Conservation (phyloP, 257 asterid species). For the Ilex aquifolium region DNA sequence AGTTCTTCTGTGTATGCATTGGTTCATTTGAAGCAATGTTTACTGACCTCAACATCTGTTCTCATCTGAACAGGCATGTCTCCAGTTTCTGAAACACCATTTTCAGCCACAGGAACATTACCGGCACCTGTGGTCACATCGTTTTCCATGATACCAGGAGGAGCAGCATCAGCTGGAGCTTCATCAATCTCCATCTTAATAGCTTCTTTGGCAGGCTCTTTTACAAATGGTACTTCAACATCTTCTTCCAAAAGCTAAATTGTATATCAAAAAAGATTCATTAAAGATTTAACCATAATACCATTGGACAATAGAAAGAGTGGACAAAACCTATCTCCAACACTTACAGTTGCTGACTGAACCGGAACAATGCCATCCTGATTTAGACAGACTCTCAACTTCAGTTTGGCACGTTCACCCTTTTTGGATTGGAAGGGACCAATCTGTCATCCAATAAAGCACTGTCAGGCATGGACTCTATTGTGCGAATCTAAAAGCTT, state of each 20-base stretch:
- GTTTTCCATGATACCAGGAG: conserved; percentile 33
- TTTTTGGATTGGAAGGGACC: conserved; percentile 72
- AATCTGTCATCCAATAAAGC: conserved; percentile 31
- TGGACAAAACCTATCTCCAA: background rate
- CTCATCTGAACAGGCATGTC: conserved; percentile 70
- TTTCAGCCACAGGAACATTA: conserved; percentile 57
- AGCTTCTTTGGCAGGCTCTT: conserved; percentile 52
- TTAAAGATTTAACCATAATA: background rate
- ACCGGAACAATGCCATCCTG: conserved; percentile 79
- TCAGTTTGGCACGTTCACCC: conserved; percentile 64
- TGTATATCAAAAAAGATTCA: background rate
- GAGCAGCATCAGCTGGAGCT: conserved; percentile 30
- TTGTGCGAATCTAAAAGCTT: too few species aligned
- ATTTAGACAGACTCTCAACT: conserved; percentile 71
- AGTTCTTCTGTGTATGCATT: too few species aligned
- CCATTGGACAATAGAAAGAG: background rate
- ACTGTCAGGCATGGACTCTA: background rate
- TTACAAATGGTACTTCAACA: conserved; percentile 59
- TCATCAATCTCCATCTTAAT: conserved; percentile 77
- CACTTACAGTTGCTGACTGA: conserved; percentile 75
- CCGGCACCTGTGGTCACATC: conserved; percentile 45
- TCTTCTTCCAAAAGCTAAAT: conserved; percentile 88
- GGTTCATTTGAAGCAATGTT: background rate
- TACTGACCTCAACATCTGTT: conserved; percentile 72
- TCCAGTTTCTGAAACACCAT: conserved; percentile 57